Evolutionary conservation across 2,329 filamentous ascomycete species (phyloP), one percentile per base, ranked within the genome.

Genomic region (Alternaria panax): DNA sequence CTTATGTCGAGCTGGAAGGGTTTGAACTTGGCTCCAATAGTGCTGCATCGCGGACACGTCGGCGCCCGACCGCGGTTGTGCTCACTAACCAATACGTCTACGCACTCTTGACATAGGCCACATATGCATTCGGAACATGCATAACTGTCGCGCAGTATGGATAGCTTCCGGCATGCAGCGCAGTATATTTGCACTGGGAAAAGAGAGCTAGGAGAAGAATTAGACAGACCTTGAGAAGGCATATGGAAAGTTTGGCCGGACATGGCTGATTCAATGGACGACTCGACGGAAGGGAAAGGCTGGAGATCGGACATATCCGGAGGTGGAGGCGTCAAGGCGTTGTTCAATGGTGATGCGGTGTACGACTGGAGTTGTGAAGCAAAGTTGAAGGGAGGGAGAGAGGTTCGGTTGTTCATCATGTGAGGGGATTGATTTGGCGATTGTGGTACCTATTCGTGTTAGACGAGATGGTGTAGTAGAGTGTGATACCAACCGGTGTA

Each of bases 61-160:
- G 79, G 91, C 71, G 90, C 86, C 62, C 90, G 81, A 12, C 90
- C 90, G 51, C 90, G 74, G 30, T 74, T 88, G 75, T 92, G 90
- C 75, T 92, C 90, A 68, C 86, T 87, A 79, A 92, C 88, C 55
- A 94, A 83, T 32, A 92, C 87, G 71, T 93, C 90, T 58, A 97
- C 92, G 72, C 94, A 98, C 59, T 92, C 88, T 64, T 90, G 88
- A 78, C 95, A 98, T 50, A 98, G 86, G 16, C 93, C 94, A 75
- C 92, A 96, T 64, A 98, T 96, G 77, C 95, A 98, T 78, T 97
- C 93, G 1, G 93, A 97, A 77, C 94, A 98, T 22, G 94, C 94
- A 74, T 93, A 97, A 32, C 92, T 95, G 71, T 94, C 91, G 71
- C 88, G 90, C 25, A 98, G 82, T 11, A 89, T 82, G 51, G 90